Evolutionary conservation across 768 basidiomycete genomes (phyloP), one percentile per base, ranked within the genome.

Genomic region (Sarcodon aspratus): DNA sequence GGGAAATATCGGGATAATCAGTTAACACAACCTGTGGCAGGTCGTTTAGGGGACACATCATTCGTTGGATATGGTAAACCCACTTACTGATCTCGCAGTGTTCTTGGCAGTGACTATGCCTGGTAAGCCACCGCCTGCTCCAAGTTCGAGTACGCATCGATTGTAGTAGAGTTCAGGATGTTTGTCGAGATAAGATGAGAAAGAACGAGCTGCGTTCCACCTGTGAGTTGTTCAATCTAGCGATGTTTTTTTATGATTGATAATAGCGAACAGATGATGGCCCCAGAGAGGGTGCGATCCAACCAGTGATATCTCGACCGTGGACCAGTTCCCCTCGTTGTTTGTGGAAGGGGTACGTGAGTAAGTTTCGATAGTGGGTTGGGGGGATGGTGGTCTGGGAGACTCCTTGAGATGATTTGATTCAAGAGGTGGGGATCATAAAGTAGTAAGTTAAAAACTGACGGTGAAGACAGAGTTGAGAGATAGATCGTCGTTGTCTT

Each of bases 41-140:
- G 9, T 34, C 8, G 27, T 33, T 31, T 1, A 21, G 18, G 35
- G 38, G 3, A 32, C 31, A 8, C 31, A 18, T 33, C 12, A 15
- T 40, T 11, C 15, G 40, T 36, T 10, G 44, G 45, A 37, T 33
- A 34, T 38, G 44, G 27, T 3, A 36, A 2, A 47, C 7, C 31
- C 3, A 57, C 69, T n/a, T 15, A 88, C 92, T 59, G 75, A 76
- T 36, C 62, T 58, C 0, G 92, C 91, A 0, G 82, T 85, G 50
- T 80, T 82, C 36, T 82, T 75, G 0, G 74, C 78, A 0, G 82
- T 69, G 2, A 94, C 76, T 7, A 99, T 70, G 3, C 86, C 80
- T 0, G 96, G 96, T 6, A 98, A 69, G 2, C 82, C 95, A 1
- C 90, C 94, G 0, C 93, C 96, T 0, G 96, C 96, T 0, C 96